Conservation (phyloP, 2,329 filamentous ascomycete species). For the Cyphellophora europaea region DNA sequence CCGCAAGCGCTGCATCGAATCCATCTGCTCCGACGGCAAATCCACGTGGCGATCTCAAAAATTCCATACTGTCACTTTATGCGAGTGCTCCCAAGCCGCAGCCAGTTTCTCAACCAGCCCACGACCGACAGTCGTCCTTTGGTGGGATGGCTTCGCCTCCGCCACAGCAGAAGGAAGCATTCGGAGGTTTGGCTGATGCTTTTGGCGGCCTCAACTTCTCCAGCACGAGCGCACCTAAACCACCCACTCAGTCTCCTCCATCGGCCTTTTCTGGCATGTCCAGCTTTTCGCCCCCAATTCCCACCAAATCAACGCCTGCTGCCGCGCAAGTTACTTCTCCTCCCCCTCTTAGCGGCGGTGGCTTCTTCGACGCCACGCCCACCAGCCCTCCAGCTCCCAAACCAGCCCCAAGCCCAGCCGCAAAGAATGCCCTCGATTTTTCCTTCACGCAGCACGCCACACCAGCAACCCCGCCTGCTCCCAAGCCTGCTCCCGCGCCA, state of each 20-base stretch:
- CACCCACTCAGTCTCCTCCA: slow-evolving; percentile 22
- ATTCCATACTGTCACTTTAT: slow-evolving; percentile 93
- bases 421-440: slow-evolving; percentile 53
- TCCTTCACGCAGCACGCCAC: slow-evolving; percentile 55
- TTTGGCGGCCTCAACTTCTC: slow-evolving; percentile 63
- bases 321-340: slow-evolving; percentile 40
- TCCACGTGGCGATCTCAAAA: slow-evolving; percentile 87
- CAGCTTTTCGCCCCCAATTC: slow-evolving; percentile 34
- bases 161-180: slow-evolving; percentile 40
- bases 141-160: slow-evolving; percentile 56
- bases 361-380: slow-evolving; percentile 71
- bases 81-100: slow-evolving; percentile 75
- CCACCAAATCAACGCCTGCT: slow-evolving; percentile 30
- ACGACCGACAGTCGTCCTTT: slow-evolving; percentile 55
- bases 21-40: slow-evolving; percentile 48
- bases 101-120: slow-evolving; percentile 40
- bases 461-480: slow-evolving; percentile 24
- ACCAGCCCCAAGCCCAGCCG: slow-evolving; percentile 38
- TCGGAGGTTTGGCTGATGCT: slow-evolving; percentile 69
- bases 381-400: slow-evolving; percentile 41
- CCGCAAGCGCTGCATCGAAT: slow-evolving; percentile 69
- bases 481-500: slow-evolving; percentile 28
- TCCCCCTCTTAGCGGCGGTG: slow-evolving; percentile 55
- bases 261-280: slow-evolving; percentile 56
- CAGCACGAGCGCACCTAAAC: slow-evolving; percentile 35